phyloP scores from a whole-genome alignment of 306 rosid genomes.

The Leucaena leucocephala region DNA sequence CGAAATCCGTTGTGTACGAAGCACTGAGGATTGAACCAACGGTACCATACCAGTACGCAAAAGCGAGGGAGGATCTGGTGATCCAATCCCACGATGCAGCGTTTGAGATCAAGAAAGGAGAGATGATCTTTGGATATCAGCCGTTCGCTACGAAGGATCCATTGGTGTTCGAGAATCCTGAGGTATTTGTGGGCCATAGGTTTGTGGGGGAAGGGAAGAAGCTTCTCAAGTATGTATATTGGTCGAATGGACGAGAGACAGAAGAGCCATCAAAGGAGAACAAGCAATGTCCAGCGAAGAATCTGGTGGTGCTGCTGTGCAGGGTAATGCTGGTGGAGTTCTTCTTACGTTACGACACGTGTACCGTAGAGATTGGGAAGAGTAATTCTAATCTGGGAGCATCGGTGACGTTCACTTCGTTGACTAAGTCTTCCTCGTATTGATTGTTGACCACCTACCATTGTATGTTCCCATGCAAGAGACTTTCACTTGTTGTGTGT shows the following conservation, averaged over 20 bases:
- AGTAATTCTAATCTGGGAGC: constrained; percentile 15
- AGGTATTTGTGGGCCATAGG: constrained; percentile 44
- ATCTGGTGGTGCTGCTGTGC: constrained; percentile 45
- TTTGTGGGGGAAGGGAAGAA: constrained; percentile 42
- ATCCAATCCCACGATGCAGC: constrained; percentile 56
- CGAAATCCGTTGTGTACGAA: constrained; percentile 70
- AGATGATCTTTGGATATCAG: constrained; percentile 73
- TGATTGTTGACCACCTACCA: too few species aligned
- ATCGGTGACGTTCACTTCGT: constrained; percentile 31
- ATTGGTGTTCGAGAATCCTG: constrained; percentile 53
- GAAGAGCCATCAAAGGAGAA: constrained; percentile 28
- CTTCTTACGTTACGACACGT: constrained; percentile 45
- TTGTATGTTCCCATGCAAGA: too few species aligned
- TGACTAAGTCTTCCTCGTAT: not conserved
- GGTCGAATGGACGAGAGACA: constrained; percentile 44
- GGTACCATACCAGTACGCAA: constrained; percentile 67
- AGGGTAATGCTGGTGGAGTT: constrained; percentile 47
- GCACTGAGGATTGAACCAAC: constrained; percentile 63
- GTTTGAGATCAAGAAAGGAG: constrained; percentile 64
- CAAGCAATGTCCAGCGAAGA: constrained; percentile 48
- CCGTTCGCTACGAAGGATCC: constrained; percentile 71
- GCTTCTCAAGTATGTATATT: constrained; percentile 40
- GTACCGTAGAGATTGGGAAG: not conserved
- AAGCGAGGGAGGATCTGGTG: constrained; percentile 63
- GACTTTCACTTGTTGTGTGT: too few species aligned